phyloP scores from a whole-genome alignment of 352 stramenopile species.

The Globisporangium echinulatum region DNA sequence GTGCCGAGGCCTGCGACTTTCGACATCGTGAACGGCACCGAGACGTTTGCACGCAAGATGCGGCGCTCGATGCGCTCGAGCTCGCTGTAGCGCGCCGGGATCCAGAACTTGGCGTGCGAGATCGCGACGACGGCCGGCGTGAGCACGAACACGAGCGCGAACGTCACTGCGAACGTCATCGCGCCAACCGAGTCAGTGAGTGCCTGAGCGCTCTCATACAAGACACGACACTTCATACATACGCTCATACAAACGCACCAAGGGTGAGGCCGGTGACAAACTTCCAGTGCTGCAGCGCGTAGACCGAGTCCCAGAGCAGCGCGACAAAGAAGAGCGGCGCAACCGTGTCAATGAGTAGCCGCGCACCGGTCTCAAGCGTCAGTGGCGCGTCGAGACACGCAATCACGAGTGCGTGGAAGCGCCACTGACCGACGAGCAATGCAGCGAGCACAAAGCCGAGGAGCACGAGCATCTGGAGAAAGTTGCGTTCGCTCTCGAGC shows the following conservation, averaged over 20 bases:
- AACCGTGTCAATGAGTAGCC: constrained; percentile 18
- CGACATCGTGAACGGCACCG: constrained; percentile 31
- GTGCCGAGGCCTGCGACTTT: constrained; percentile 60
- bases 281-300: constrained; percentile 24
- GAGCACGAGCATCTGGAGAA: constrained; percentile 8
- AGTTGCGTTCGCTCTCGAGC: constrained; percentile 2
- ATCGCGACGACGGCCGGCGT: constrained; percentile 26
- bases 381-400: constrained; percentile 25
- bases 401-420: constrained; percentile 34
- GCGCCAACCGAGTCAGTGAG: neutral
- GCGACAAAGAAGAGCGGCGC: constrained; percentile 19
- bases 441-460: constrained; percentile 17
- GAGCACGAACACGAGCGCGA: constrained; percentile 26
- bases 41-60: constrained; percentile 36
- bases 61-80: constrained; percentile 41
- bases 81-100: constrained; percentile 38
- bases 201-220: too few relatives aligned
- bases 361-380: constrained; percentile 17
- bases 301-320: constrained; percentile 23
- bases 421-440: constrained; percentile 38
- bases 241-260: constrained; percentile 26
- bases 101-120: constrained; percentile 35
- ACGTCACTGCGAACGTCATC: constrained; percentile 9
- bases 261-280: constrained; percentile 21
- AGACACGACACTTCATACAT: too few relatives aligned